Evolutionary conservation across 2,329 filamentous ascomycete species (phyloP).

Genomic region (Orbilia ellipsospora): DNA sequence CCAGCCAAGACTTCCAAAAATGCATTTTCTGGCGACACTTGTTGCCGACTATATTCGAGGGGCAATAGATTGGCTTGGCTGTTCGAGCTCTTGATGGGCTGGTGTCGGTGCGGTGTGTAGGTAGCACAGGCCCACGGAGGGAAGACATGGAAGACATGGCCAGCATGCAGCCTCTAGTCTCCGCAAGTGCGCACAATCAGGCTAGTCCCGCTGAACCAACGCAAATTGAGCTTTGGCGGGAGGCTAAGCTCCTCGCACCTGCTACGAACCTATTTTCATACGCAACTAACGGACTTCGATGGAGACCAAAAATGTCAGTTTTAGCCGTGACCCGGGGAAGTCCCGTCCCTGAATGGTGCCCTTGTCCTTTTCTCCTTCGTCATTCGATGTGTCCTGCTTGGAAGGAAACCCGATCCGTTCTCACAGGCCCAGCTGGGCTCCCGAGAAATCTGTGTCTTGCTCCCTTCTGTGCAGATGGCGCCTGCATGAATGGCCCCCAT

Average conservation of each 20-base stretch:
- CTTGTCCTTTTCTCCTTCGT: constrained; percentile 16
- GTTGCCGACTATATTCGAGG: too few relatives aligned
- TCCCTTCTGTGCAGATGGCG: constrained; percentile 26
- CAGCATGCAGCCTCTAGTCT: too few relatives aligned
- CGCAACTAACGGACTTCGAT: constrained; percentile 11
- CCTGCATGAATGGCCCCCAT: constrained; percentile 23
- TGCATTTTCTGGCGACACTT: constrained; percentile 8
- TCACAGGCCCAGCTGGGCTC: constrained; percentile 2
- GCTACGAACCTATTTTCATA: constrained; percentile 8
- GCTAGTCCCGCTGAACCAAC: constrained; percentile 13
- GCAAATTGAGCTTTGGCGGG: background rate
- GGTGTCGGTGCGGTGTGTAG: background rate
- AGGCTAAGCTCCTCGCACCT: constrained; percentile 21
- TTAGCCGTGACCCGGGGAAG: constrained; percentile 18
- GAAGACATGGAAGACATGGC: background rate
- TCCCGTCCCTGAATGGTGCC: background rate
- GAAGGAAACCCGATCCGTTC: background rate
- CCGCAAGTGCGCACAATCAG: constrained; percentile 15
- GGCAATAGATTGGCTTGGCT: background rate
- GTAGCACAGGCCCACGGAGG: constrained; percentile 27
- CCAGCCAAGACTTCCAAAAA: constrained; percentile 10
- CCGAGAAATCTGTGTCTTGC: constrained; percentile 17
- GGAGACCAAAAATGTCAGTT: constrained; percentile 1
- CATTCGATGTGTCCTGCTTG: constrained; percentile 12
- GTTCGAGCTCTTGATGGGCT: constrained; percentile 16